phyloP scores from a whole-genome alignment of 31 red algal species.

The Asparagopsis taxiformis region DNA sequence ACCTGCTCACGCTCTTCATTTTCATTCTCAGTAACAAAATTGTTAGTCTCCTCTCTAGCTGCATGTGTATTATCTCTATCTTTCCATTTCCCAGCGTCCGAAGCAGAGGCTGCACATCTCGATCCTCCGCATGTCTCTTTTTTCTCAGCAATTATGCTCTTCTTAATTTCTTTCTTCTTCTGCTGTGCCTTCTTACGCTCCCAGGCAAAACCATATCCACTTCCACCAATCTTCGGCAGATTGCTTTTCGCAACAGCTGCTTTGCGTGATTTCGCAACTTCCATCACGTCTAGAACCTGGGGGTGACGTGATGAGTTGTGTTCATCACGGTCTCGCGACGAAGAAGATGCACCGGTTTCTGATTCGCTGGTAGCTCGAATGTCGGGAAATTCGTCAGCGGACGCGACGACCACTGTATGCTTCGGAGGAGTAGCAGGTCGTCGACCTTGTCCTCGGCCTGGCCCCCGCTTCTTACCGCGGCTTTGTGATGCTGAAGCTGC shows the following conservation, averaged over 20 bases:
- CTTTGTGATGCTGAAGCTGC: slow-evolving; percentile 13
- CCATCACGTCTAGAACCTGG: slow-evolving; percentile 50
- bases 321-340: not conserved
- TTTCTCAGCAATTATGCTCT: slow-evolving; percentile 2
- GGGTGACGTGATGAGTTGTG: slow-evolving; percentile 1
- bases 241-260: slow-evolving; percentile 33
- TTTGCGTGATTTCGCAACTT: slow-evolving; percentile 50
- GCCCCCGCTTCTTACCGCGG: slow-evolving; percentile 49
- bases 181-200: slow-evolving; percentile 63
- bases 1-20: too few relatives aligned
- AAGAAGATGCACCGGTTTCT: not conserved
- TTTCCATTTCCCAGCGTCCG: too few relatives aligned
- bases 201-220: slow-evolving; percentile 70
- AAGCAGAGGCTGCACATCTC: too few relatives aligned
- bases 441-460: slow-evolving; percentile 35
- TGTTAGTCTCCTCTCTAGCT: too few relatives aligned
- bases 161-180: slow-evolving; percentile 61
- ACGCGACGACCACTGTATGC: slow-evolving; percentile 1
- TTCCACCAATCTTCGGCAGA: slow-evolving; percentile 52
- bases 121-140: not conserved
- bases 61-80: too few relatives aligned
- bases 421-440: slow-evolving; percentile 59
- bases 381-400: slow-evolving; percentile 21
- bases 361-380: slow-evolving; percentile 4
- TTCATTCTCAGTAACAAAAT: too few relatives aligned